These are phyloP conservation scores for Yamadazyma phyllophila DNA, from an alignment of 805 yeast species.

Conservation along the genomic window DNA sequence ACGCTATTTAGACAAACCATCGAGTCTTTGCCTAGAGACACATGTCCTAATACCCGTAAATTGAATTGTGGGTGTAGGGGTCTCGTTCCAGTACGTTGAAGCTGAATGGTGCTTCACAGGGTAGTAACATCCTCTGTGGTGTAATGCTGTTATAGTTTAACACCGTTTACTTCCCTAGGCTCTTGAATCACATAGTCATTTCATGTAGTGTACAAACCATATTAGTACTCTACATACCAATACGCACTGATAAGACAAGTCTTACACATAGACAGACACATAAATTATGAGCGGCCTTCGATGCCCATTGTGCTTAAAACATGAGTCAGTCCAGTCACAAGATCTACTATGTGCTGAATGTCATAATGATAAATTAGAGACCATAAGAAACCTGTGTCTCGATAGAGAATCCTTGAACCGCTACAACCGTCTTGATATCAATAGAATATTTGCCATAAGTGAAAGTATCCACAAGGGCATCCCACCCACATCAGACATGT, in stretches of 20 bases:
- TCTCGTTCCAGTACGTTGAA: too few species aligned
- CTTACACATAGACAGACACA: neutral
- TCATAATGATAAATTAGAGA: conserved; percentile 18
- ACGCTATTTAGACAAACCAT: too few species aligned
- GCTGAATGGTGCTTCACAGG: too few species aligned
- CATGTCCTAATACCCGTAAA: too few species aligned
- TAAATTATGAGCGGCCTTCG: conserved; percentile 8
- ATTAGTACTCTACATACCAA: too few species aligned
- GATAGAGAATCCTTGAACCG: conserved; percentile 24
- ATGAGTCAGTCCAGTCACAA: conserved; percentile 6
- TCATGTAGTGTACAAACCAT: neutral
- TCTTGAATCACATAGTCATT: too few species aligned
- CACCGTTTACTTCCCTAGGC: too few species aligned
- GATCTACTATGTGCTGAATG: conserved; percentile 25
- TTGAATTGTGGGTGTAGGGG: too few species aligned
- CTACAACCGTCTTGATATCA: conserved; percentile 22
- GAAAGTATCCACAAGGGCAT: conserved; percentile 13
- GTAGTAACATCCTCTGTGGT: too few species aligned
- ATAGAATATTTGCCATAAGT: conserved; percentile 23
- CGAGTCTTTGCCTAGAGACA: too few species aligned
- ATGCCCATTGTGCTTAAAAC: conserved; percentile 20
- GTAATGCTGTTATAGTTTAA: too few species aligned
- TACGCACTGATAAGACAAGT: neutral
- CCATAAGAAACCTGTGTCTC: conserved; percentile 23
- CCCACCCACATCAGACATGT: neutral